phyloP scores from a whole-genome alignment of 2,329 filamentous ascomycete species.

The Endocalyx cinctus region DNA sequence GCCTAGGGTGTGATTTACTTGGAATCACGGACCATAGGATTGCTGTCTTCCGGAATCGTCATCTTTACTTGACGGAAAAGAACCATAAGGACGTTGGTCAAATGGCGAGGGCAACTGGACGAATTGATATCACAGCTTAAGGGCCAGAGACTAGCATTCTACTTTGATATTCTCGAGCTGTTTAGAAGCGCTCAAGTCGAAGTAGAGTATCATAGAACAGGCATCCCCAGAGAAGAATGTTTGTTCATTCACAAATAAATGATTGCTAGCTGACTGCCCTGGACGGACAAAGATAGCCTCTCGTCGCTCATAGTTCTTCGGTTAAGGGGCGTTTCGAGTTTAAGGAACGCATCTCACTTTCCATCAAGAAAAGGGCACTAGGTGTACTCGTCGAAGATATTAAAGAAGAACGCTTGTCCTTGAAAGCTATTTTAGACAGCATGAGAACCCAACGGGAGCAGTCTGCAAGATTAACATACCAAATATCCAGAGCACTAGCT shows the following conservation, averaged over 20 bases:
- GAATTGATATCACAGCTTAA: constrained; percentile 5
- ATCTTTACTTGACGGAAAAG: no score
- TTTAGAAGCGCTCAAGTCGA: constrained; percentile 4
- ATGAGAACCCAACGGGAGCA: constrained; percentile 4
- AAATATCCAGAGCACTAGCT: constrained; percentile 2
- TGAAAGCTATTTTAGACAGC: constrained; percentile 7
- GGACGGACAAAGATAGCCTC: constrained; percentile 4
- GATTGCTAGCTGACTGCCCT: constrained; percentile 1
- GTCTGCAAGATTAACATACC: constrained; percentile 1
- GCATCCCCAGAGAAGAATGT: constrained; percentile 6
- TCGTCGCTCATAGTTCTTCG: constrained; percentile 1
- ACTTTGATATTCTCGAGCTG: constrained; percentile 5
- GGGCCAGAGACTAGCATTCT: constrained; percentile 7
- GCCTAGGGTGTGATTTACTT: no score
- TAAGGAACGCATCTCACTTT: constrained; percentile 1
- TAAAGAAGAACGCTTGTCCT: constrained; percentile 3
- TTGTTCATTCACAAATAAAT: constrained; percentile 3
- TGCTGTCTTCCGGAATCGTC: no score
- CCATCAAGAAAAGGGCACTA: constrained; percentile 3
- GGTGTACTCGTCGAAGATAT: constrained; percentile 3
- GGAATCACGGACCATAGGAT: no score
- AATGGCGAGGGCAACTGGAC: constrained; percentile 6
- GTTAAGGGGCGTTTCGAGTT: constrained; percentile 3
- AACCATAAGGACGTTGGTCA: constrained; percentile 2
- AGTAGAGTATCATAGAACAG: constrained; percentile 1